Evolutionary conservation across 352 stramenopile species (phyloP).

Genomic region (Phytopythium boreale): DNA sequence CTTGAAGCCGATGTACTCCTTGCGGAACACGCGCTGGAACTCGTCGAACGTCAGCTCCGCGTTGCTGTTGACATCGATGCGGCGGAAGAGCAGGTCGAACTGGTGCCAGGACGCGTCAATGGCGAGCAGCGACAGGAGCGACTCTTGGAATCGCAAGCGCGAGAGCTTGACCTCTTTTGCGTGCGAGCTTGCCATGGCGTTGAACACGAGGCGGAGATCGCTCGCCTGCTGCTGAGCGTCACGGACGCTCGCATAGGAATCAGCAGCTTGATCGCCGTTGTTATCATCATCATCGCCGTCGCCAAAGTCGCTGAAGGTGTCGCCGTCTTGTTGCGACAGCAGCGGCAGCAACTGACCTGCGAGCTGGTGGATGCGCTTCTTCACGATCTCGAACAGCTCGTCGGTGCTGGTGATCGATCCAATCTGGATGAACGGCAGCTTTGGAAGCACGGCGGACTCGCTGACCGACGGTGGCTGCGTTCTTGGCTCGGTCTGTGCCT

Average conservation of each 20-base stretch:
- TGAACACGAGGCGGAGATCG: conserved; percentile 29
- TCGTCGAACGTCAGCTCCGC: conserved; percentile 37
- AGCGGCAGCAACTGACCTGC: conserved; percentile 21
- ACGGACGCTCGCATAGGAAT: too few species aligned
- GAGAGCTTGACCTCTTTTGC: conserved; percentile 25
- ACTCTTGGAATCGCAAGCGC: conserved; percentile 40
- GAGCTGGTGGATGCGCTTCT: conserved; percentile 35
- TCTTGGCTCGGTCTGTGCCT: background rate
- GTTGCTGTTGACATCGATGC: conserved; percentile 31
- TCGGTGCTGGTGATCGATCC: conserved; percentile 44
- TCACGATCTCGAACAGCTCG: conserved; percentile 49
- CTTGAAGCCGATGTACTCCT: conserved; percentile 24
- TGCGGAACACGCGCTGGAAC: conserved; percentile 35
- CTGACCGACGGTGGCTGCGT: background rate
- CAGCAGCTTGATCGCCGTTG: conserved; percentile 3
- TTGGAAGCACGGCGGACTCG: background rate
- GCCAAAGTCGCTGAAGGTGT: conserved; percentile 48
- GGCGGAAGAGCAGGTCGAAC: conserved; percentile 49
- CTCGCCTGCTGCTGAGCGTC: conserved; percentile 16
- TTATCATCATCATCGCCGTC: conserved; percentile 29
- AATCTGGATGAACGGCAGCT: conserved; percentile 34
- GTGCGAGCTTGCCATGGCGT: conserved; percentile 19
- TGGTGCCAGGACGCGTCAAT: conserved; percentile 51
- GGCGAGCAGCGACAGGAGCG: conserved; percentile 22
- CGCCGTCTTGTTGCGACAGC: conserved; percentile 15